Percentiles rank a stretch among this genome's conserved stretches.
Conservation (phyloP, 768 basidiomycete genomes). For the Agaricus bisporus region DNA sequence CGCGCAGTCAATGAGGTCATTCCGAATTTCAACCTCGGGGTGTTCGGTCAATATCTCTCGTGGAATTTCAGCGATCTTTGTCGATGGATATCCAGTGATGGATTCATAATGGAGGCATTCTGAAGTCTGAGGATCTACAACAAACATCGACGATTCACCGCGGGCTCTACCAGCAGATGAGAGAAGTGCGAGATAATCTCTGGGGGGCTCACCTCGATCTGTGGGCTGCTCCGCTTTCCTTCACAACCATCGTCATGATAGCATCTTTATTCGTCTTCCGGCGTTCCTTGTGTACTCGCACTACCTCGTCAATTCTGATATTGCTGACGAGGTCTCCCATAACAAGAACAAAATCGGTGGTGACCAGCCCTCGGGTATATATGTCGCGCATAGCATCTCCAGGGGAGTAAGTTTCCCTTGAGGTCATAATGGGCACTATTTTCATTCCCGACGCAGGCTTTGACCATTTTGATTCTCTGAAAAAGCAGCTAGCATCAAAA, state of each 20-base stretch:
- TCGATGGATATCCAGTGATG: slow-evolving; percentile 62
- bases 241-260: slow-evolving; percentile 95
- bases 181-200: background rate
- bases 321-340: slow-evolving; percentile 92
- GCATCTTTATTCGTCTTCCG: slow-evolving; percentile 85
- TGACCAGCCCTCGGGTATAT: slow-evolving; percentile 86
- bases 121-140: slow-evolving; percentile 66
- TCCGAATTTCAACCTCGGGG: slow-evolving; percentile 78
- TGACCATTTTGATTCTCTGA: slow-evolving; percentile 81
- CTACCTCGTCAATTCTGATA: slow-evolving; percentile 83
- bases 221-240: slow-evolving; percentile 67
- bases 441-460: slow-evolving; percentile 72
- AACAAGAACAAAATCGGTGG: slow-evolving; percentile 87
- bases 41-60: slow-evolving; percentile 68
- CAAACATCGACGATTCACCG: slow-evolving; percentile 74
- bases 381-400: slow-evolving; percentile 94
- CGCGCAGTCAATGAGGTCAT: slow-evolving; percentile 82
- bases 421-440: slow-evolving; percentile 80
- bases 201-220: slow-evolving; percentile 54
- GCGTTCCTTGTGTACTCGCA: slow-evolving; percentile 83
- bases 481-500: slow-evolving; percentile 10
- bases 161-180: slow-evolving; percentile 40
- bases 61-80: slow-evolving; percentile 59
- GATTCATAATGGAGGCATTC: slow-evolving; percentile 86
- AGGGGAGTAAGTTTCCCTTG: slow-evolving; percentile 81